Conservation (phyloP, 805 yeast genomes). For the Cyberlindnera saturnus region DNA sequence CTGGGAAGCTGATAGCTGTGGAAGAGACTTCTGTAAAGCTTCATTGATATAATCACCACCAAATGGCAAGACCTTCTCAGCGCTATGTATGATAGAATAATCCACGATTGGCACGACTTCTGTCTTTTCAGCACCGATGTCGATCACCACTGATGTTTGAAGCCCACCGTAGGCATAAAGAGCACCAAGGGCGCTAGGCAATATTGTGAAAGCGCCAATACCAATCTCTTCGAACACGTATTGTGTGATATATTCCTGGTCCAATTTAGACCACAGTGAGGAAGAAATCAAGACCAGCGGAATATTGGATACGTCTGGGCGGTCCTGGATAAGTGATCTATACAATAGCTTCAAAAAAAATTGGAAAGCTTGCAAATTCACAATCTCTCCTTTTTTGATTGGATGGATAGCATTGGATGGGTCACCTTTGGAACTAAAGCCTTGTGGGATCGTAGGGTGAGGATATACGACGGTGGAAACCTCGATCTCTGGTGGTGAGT, state of each 20-base stretch:
- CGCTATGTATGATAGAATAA: slow-evolving; percentile 54
- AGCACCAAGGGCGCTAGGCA: slow-evolving; percentile 64
- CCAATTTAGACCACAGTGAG: slow-evolving; percentile 60
- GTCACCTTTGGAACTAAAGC: slow-evolving; percentile 27
- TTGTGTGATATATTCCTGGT: slow-evolving; percentile 65
- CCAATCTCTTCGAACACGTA: slow-evolving; percentile 70
- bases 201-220: slow-evolving; percentile 62
- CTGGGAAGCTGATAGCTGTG: slow-evolving; percentile 50
- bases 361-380: slow-evolving; percentile 63
- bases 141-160: slow-evolving; percentile 67
- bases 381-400: slow-evolving; percentile 56
- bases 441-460: slow-evolving; percentile 29
- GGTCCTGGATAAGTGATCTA: slow-evolving; percentile 35
- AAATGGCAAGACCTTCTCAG: slow-evolving; percentile 37
- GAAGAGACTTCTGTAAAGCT: slow-evolving; percentile 46
- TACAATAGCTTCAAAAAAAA: slow-evolving; percentile 45
- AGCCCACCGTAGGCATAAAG: slow-evolving; percentile 67
- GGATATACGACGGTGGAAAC: slow-evolving; percentile 74
- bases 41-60: slow-evolving; percentile 69
- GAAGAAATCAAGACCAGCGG: slow-evolving; percentile 69
- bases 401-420: slow-evolving; percentile 51
- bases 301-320: slow-evolving; percentile 37
- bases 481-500: slow-evolving; percentile 68
- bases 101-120: slow-evolving; percentile 80
- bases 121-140: slow-evolving; percentile 69